Evolutionary conservation across 371 early-diverging fungal genomes (phyloP).

Genomic region (Actinomucor elegans): DNA sequence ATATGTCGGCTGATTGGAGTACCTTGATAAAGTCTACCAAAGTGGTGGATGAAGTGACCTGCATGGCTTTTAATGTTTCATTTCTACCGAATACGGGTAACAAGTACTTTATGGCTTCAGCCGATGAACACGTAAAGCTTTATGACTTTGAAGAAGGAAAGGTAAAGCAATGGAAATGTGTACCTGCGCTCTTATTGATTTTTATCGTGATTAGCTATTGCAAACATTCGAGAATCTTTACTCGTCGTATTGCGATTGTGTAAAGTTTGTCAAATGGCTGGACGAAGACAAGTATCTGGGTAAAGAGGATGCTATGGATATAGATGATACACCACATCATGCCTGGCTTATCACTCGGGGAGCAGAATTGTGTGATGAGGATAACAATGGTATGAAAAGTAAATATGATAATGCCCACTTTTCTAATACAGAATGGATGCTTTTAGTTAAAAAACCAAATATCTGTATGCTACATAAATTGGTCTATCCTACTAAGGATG

Average conservation of each 20-base stretch:
- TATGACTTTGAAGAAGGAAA: constrained; percentile 85
- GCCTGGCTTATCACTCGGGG: constrained; percentile 86
- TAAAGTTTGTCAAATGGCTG: constrained; percentile 72
- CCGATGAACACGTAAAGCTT: constrained; percentile 82
- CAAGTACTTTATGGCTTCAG: constrained; percentile 85
- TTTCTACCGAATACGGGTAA: constrained; percentile 93
- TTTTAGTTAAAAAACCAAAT: constrained; percentile 76
- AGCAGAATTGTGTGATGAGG: constrained; percentile 85
- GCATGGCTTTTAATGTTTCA: constrained; percentile 93
- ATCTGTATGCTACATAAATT: constrained; percentile 79
- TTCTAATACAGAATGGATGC: too few species aligned
- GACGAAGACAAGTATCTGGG: constrained; percentile 44
- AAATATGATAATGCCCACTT: too few species aligned
- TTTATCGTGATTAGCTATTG: constrained; percentile 57
- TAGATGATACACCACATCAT: constrained; percentile 24
- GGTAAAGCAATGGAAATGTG: constrained; percentile 43
- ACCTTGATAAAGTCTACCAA: constrained; percentile 55
- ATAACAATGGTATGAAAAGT: too few species aligned
- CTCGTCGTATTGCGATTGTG: constrained; percentile 90
- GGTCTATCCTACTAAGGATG: constrained; percentile 69
- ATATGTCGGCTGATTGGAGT: constrained; percentile 73
- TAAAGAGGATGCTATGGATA: constrained; percentile 3
- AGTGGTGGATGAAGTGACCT: constrained; percentile 82
- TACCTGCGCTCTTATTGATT: too few species aligned
- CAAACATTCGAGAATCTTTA: constrained; percentile 81